Evolutionary conservation across 2,329 filamentous ascomycete genomes (phyloP).

Genomic region (Beauveria caledonica): DNA sequence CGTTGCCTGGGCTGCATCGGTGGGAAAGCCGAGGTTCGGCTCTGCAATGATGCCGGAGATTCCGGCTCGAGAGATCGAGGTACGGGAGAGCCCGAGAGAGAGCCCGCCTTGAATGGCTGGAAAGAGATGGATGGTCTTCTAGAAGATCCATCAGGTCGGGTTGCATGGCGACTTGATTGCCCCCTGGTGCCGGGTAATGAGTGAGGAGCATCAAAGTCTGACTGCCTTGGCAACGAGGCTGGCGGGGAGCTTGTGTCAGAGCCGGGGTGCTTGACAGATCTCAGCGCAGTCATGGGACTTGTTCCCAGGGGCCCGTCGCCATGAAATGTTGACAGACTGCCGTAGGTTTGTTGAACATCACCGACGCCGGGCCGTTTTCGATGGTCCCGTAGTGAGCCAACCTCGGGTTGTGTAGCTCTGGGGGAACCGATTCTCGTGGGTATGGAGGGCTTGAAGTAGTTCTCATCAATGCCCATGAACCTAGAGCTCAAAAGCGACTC

Average conservation of each 20-base stretch:
- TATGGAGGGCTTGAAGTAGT: slow-evolving; percentile 74
- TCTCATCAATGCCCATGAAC: slow-evolving; percentile 86
- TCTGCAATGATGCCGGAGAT: slow-evolving; percentile 45
- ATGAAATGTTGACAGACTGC: slow-evolving; percentile 83
- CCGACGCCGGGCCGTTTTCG: slow-evolving; percentile 36
- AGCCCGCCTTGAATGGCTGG: slow-evolving; percentile 92
- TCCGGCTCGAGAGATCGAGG: slow-evolving; percentile 41
- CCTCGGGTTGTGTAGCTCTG: slow-evolving; percentile 38
- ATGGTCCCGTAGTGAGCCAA: slow-evolving; percentile 68
- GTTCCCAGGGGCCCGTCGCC: slow-evolving; percentile 69
- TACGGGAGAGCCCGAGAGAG: slow-evolving; percentile 80
- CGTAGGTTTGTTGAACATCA: slow-evolving; percentile 73
- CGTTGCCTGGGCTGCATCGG: slow-evolving; percentile 54
- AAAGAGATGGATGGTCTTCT: slow-evolving; percentile 82
- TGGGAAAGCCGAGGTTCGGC: slow-evolving; percentile 38
- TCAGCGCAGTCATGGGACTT: slow-evolving; percentile 77
- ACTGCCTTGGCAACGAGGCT: slow-evolving; percentile 39
- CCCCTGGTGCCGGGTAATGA: slow-evolving; percentile 40
- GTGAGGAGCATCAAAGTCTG: slow-evolving; percentile 38
- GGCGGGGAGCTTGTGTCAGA: slow-evolving; percentile 55
- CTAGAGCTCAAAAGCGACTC: slow-evolving; percentile 86
- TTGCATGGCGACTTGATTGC: slow-evolving; percentile 24
- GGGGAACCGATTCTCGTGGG: slow-evolving; percentile 42
- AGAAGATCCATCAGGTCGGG: slow-evolving; percentile 42
- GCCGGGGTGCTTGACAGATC: slow-evolving; percentile 54